Conservation (phyloP, 495 filamentous ascomycete species). For the Lepidopterella palustris region DNA sequence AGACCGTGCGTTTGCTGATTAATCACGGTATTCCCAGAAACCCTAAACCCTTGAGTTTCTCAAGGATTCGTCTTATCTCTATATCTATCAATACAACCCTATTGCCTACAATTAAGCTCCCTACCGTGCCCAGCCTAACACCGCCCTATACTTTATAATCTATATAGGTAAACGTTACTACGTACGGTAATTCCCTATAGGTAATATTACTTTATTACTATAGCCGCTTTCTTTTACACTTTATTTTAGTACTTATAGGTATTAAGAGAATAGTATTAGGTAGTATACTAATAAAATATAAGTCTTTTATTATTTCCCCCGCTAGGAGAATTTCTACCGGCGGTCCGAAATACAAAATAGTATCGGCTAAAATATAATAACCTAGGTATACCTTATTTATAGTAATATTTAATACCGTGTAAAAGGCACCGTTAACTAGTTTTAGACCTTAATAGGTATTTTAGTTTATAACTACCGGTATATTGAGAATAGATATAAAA, state of each 20-base stretch:
- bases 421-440: background rate
- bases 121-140: too few species aligned
- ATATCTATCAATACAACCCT: too few species aligned
- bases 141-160: too few species aligned
- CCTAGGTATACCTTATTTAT: background rate
- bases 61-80: too few species aligned
- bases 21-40: too few species aligned
- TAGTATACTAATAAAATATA: background rate
- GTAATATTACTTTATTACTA: background rate
- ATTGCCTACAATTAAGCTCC: too few species aligned
- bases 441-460: conserved; percentile 3
- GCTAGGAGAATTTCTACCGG: background rate
- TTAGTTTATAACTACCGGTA: background rate
- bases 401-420: background rate
- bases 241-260: conserved; percentile 5
- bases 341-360: background rate
- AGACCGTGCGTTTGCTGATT: too few species aligned
- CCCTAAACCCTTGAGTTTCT: too few species aligned
- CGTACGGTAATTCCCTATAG: conserved; percentile 1
- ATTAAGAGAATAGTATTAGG: background rate
- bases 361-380: background rate
- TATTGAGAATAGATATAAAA: background rate
- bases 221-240: conserved; percentile 3
- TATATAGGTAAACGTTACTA: background rate
- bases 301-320: background rate